Evolutionary conservation across 306 rosid species (phyloP), one percentile per base, ranked within the genome.

Genomic region (Sindora glabra): DNA sequence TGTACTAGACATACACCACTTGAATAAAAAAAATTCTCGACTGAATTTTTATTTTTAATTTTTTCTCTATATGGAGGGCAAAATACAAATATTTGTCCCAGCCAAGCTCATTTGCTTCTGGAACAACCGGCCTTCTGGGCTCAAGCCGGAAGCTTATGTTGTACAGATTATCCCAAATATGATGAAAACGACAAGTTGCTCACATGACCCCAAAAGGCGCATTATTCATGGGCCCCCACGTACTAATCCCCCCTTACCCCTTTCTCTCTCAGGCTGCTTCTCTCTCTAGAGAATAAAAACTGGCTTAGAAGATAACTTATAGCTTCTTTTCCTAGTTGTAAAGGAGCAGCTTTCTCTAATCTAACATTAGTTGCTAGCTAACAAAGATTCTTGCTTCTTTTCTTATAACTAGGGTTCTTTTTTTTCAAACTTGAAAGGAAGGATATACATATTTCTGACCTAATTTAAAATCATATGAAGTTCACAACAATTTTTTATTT

Each of bases 161-260:
- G 33, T 30, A 48, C 48, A 58, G n/a, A 72, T 71, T 68, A 68
- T 58, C 67, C 24, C 67, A 74, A 47, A 62, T 49, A 15, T 37
- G 16, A 71, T 33, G 82, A 79, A 76, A 86, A 81, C 49, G 90
- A 87, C 86, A 68, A 76, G 61, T 69, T 74, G 83, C 77, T 79
- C 91, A 84, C 91, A 84, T 79, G 86, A 77, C 81, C 81, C 74
- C 61, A 63, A 46, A 68, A 39, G 34, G 72, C 79, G 53, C 89
- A 83, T 77, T 71, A 74, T 56, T 65, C 74, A 76, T 76, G 88
- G 90, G 74, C 75, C 95, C n/a, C 83, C 85, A 69, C 75, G 83
- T 76, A 77, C 70, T 71, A 72, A 67, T 72, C 37, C 59, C 65
- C n/a, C n/a, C n/a, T n/a, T n/a, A n/a, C n/a, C n/a, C n/a, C 16